Evolutionary conservation across 208 protist genomes (phyloP), one percentile per base, ranked within the genome.

Genomic region (Porcisia hertigi): DNA sequence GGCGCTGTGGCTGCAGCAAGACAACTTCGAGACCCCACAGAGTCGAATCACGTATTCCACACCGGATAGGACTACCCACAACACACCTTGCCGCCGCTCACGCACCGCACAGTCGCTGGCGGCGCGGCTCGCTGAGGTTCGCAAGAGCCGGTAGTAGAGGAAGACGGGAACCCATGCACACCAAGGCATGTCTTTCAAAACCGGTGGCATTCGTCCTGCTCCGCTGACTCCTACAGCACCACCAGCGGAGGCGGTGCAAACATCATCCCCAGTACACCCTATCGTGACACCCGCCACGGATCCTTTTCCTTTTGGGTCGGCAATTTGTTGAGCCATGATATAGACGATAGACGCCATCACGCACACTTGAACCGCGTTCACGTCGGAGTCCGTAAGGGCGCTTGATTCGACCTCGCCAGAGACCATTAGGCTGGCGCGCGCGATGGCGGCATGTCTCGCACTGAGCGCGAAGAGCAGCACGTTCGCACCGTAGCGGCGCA

Each of bases 401-500:
- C 63, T n/a, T n/a, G 8, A 20, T 43, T 34, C 63, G 16, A 67
- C 39, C n/a, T 49, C 63, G 11, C 41, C 63, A 52, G 25, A 67
- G 41, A 12, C 63, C 8, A 67, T 25, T 36, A 67, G 41, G 20
- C 25, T 16, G 41, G 63, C 23, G 71, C 41, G 43, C 45, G 30
- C n/a, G 23, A 65, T 41, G 43, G 71, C 58, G 8, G 43, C 58
- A 14, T 39, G 14, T 30, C 55, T 59, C 3, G 53, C 71, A 45
- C 36, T 25, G 41, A n/a, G n/a, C 4, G 65, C 47, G 53, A 78
- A 91, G 66, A 70, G 39, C 20, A 76, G 36, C 20, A 92, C 47
- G 5, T 79, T 78, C 0, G 53, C 52, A 18, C 77, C 80, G 69
- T 87, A 76, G 52, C 71, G 81, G n/a, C 77, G 58, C 45, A 86